These are phyloP conservation scores for Pythium vanterpoolii DNA, from an alignment of 352 stramenopile species.

Conservation along the genomic window DNA sequence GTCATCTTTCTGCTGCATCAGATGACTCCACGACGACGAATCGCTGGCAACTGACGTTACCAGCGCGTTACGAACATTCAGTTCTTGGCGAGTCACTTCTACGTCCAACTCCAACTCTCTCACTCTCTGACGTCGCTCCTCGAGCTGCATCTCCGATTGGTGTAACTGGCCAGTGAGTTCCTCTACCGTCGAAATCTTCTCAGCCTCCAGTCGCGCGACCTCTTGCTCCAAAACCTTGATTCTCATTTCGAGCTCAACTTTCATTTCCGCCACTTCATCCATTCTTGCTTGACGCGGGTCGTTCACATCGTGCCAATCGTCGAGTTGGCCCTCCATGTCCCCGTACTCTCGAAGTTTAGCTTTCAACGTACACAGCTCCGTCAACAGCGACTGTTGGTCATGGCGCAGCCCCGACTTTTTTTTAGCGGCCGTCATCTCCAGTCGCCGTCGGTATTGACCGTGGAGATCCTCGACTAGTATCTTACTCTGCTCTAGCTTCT, in stretches of 20 bases:
- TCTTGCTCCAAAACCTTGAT: not conserved
- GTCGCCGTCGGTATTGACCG: slow-evolving; percentile 23
- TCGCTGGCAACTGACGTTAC: slow-evolving; percentile 4
- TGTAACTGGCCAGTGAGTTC: not conserved
- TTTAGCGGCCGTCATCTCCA: slow-evolving; percentile 36
- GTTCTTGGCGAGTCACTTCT: not conserved
- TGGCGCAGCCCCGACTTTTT: slow-evolving; percentile 42
- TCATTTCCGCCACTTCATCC: slow-evolving; percentile 2
- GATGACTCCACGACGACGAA: not conserved
- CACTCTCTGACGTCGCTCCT: not conserved
- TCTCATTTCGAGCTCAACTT: not conserved
- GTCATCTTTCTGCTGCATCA: slow-evolving; percentile 4
- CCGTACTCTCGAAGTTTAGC: slow-evolving; percentile 41
- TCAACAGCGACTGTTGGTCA: slow-evolving; percentile 42
- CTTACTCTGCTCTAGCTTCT: slow-evolving; percentile 30
- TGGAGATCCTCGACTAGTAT: slow-evolving; percentile 54
- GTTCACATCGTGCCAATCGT: slow-evolving; percentile 8
- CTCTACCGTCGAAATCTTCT: not conserved
- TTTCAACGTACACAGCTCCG: slow-evolving; percentile 41
- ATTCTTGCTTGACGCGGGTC: slow-evolving; percentile 6
- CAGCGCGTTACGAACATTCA: not conserved
- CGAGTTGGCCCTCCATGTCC: slow-evolving; percentile 32
- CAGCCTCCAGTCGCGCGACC: not conserved
- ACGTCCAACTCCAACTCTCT: not conserved
- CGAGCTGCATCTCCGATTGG: not conserved